These are phyloP conservation scores for Fusarium udum DNA, from an alignment of 2,329 filamentous ascomycete species.

Conservation along the genomic window DNA sequence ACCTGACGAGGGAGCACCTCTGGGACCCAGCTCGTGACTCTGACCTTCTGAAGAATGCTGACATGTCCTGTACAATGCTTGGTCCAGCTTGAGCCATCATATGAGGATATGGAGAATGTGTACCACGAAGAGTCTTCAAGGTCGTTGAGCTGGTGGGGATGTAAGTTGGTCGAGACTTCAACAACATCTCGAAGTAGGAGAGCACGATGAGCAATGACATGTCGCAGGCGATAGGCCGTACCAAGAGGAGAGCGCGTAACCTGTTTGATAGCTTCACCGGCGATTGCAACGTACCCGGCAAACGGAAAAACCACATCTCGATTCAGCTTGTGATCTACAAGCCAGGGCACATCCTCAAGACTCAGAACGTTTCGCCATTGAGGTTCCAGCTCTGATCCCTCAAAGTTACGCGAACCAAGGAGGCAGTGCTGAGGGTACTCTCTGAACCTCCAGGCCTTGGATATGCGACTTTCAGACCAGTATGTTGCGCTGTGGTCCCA, in stretches of 20 bases:
- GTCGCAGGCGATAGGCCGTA: not conserved
- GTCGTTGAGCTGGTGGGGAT: constrained; percentile 8
- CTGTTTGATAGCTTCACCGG: constrained; percentile 49
- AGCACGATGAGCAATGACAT: constrained; percentile 6
- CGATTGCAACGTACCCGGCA: constrained; percentile 52
- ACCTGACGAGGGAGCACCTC: not conserved
- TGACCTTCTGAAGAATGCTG: not conserved
- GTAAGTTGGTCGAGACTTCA: constrained; percentile 15
- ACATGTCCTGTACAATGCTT: constrained; percentile 23
- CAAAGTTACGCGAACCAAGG: constrained; percentile 45
- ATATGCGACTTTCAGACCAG: constrained; percentile 48
- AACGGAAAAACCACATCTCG: constrained; percentile 37
- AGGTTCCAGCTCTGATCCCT: constrained; percentile 37
- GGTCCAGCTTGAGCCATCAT: constrained; percentile 11
- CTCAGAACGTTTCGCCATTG: constrained; percentile 42
- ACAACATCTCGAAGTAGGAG: too few species aligned
- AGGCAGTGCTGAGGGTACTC: constrained; percentile 51
- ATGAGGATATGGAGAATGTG: constrained; percentile 13
- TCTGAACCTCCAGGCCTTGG: constrained; percentile 43
- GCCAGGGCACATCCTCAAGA: constrained; percentile 48
- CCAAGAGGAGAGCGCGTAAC: not conserved
- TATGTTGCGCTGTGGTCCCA: constrained; percentile 51
- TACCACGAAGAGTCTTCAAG: constrained; percentile 16
- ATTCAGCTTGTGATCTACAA: constrained; percentile 51
- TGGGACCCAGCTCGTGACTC: not conserved